Base-by-base conservation (phyloP, 768 basidiomycete genomes). In the Trametes sanguinea region DNA sequence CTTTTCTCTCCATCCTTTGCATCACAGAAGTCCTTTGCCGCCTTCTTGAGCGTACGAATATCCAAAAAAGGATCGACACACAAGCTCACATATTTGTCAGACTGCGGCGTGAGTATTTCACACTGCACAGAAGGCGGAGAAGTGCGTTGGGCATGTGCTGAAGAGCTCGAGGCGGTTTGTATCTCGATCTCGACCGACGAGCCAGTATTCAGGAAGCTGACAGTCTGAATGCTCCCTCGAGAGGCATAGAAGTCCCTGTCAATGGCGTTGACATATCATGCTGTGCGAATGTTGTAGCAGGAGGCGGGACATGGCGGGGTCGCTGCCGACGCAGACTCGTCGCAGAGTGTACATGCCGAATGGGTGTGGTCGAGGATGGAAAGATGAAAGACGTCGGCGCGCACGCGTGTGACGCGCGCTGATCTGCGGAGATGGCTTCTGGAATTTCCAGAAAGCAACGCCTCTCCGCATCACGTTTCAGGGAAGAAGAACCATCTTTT, bases 381-480 rank as follows among this genome's bases (percentile, higher is more conserved):
- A 61, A 61, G 45, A 54, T 54, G 60, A 54, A 61, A 54, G 52
- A 52, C 46, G 37, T 57, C 22, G 22, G 39, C 32, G 16, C 10
- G 44, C 13, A 29, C 47, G 50, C 50, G 57, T 59, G 57, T 45
- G 60, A 48, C 52, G 52, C 60, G 60, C 60, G 52, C 52, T 61
- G 60, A 61, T 61, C 60, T 55, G 54, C 60, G 54, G 53, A 45
- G 53, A n/a, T 1, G 0, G 29, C 54, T 61, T 61, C 60, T 61
- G 40, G 60, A 61, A 6, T 48, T 55, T 61, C 60, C 48, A 61
- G 60, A 61, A 61, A 8, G 11, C 47, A 35, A 17, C 16, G 14
- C 47, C n/a, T 35, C 40, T 48, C 57, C 60, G 29, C 54, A 61
- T 61, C 60, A 61, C 54, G 60, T 61, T 61, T 61, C 60, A 61